These are phyloP conservation scores for Hordeum marinum DNA, from an alignment of 176 grass and related monocot genomes.

Conservation along the genomic window DNA sequence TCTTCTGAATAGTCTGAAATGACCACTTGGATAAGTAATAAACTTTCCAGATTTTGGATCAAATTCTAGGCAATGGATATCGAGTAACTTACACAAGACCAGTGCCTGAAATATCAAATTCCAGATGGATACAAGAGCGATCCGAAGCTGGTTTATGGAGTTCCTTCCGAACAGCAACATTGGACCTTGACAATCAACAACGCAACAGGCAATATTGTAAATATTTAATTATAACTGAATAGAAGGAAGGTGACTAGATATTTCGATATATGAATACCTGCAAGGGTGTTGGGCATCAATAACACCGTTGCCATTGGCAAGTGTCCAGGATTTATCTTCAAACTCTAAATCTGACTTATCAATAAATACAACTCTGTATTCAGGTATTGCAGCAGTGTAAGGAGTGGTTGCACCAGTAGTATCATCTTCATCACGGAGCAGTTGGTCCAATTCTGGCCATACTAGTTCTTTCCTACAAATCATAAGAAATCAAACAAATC, in stretches of 20 bases:
- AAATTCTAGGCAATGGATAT: background rate
- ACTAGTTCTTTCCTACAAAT: constrained; percentile 79
- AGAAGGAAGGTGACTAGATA: constrained; percentile 3
- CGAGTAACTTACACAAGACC: constrained; percentile 66
- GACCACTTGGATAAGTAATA: background rate
- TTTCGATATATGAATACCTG: constrained; percentile 47
- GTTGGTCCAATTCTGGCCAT: constrained; percentile 87
- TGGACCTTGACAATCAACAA: constrained; percentile 48
- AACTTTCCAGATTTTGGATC: background rate
- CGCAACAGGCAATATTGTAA: background rate
- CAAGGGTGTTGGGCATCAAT: constrained; percentile 78
- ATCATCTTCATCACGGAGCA: constrained; percentile 69
- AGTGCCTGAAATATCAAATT: constrained; percentile 79
- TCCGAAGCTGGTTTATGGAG: constrained; percentile 80
- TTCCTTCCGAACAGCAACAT: constrained; percentile 80
- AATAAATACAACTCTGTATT: constrained; percentile 78
- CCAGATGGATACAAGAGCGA: constrained; percentile 89
- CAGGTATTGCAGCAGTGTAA: constrained; percentile 90
- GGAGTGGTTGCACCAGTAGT: constrained; percentile 63
- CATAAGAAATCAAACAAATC: background rate
- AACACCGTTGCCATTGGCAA: constrained; percentile 64
- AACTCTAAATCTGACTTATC: constrained; percentile 43
- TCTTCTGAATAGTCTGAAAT: background rate
- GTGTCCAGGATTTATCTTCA: constrained; percentile 58
- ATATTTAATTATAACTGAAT: constrained; percentile 15